Base-by-base conservation (phyloP, 225 moss, liverwort and hornwort genomes). In the Polytrichum commune region DNA sequence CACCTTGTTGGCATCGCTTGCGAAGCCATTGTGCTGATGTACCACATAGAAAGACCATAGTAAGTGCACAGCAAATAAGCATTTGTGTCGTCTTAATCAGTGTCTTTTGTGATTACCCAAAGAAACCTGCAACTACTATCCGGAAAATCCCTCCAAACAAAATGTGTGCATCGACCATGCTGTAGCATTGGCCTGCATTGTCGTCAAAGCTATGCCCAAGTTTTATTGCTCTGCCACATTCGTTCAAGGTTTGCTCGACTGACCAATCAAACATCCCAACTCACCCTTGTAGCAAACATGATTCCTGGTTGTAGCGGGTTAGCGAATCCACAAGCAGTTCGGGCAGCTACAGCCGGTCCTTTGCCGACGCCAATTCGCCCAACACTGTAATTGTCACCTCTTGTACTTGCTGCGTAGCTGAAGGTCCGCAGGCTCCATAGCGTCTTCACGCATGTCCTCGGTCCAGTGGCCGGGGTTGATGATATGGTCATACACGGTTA, bases 401-500 rank as follows among this genome's bases (percentile, higher is more conserved):
- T 32, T 46, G 10, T 23, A 2, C 13, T 46, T 20, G 13, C 32
- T 27, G 29, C 8, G 30, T 2, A 28, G 38, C 13, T 38, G 10
- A 38, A 38, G 1, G n/a, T 8, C 23, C 19, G 97, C 97, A 10
- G 94, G 94, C 83, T 93, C 87, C 38, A 98, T 58, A 1, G 97
- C 97, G 35, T 98, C 97, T 71, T 91, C 90, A 9, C 97, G 86
- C 97, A 98, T 98, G 74, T 98, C 95, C 82, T 98, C 97, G 19
- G 97, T 98, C 97, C 97, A 98, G 77, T 98, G 95, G 8, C 97
- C 97, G 29, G 97, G 97, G 77, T 98, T 98, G 4, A 98, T 98
- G 18, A 98, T 77, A 58, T 98, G 95, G 79, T 98, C 97, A 46
- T 98, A 98, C 56, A 98, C 95, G n/a, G n/a, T n/a, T n/a, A n/a